Percentiles rank a stretch among this genome's conserved stretches.
phyloP scores from a whole-genome alignment of 441 rosid genomes.

The Pelargonium citronellum region DNA sequence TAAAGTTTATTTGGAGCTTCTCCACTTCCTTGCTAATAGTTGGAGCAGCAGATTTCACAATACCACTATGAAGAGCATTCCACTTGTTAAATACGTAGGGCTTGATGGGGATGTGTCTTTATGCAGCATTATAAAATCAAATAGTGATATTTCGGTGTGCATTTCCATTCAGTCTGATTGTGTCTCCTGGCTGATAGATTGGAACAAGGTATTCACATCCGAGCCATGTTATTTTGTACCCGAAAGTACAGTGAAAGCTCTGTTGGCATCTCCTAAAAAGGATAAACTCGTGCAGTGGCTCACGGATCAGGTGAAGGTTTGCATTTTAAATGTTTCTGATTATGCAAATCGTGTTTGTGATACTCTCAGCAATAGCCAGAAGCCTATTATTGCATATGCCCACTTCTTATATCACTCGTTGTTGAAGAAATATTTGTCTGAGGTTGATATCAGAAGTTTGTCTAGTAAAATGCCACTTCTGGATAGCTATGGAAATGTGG shows the following conservation, averaged over 20 bases:
- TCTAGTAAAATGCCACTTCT: constrained; percentile 48
- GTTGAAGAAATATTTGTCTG: constrained; percentile 19
- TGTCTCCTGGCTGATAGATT: constrained; percentile 42
- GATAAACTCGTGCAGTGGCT: constrained; percentile 38
- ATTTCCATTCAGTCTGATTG: constrained; percentile 2
- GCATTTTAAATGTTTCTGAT: constrained; percentile 18
- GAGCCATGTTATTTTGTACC: constrained; percentile 39
- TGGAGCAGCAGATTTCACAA: constrained; percentile 36
- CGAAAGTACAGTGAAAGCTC: constrained; percentile 27
- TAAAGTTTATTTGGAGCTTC: constrained; percentile 41
- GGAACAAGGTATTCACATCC: constrained; percentile 43
- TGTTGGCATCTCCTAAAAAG: constrained; percentile 17
- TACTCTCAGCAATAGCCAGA: constrained; percentile 27
- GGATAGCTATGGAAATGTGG: constrained; percentile 41
- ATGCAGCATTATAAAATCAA: constrained; percentile 25
- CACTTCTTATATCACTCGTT: constrained; percentile 49
- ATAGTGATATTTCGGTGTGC: constrained; percentile 21
- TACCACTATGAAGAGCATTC: constrained; percentile 32
- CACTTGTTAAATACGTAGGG: constrained; percentile 46
- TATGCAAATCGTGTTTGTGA: constrained; percentile 27
- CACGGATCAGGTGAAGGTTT: constrained; percentile 17
- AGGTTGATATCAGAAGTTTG: constrained; percentile 18
- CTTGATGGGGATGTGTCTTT: constrained; percentile 30
- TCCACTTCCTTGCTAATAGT: constrained; percentile 40
- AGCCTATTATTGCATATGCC: constrained; percentile 38